Conservation (phyloP, 306 rosid genomes). For the Begonia fuchsioides region DNA sequence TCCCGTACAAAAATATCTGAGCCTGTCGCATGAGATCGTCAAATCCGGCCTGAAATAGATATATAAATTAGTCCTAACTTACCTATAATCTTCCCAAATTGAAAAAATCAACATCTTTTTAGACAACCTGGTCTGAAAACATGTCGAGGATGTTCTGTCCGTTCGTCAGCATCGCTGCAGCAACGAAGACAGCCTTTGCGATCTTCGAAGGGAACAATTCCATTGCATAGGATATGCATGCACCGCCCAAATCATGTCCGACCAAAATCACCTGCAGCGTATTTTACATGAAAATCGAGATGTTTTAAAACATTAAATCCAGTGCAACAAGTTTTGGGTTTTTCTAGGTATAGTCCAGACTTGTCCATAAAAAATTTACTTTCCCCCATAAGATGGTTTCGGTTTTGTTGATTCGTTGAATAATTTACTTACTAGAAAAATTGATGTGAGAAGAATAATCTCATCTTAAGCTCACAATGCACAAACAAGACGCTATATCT, state of each 20-base stretch:
- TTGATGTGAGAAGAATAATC: too few relatives aligned
- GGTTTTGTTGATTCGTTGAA: too few relatives aligned
- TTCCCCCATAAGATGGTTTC: too few relatives aligned
- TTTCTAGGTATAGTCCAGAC: too few relatives aligned
- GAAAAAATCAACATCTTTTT: too few relatives aligned
- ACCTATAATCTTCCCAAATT: neutral
- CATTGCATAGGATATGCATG: constrained; percentile 81
- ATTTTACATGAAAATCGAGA: too few relatives aligned
- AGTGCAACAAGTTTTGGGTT: too few relatives aligned
- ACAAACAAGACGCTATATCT: too few relatives aligned
- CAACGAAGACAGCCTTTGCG: constrained; percentile 77
- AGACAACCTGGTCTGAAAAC: constrained; percentile 72
- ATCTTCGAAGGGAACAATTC: constrained; percentile 63
- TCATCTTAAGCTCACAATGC: too few relatives aligned
- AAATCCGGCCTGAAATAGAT: constrained; percentile 51
- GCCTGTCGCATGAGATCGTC: constrained; percentile 86
- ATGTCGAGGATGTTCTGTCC: constrained; percentile 85
- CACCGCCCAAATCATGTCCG: constrained; percentile 98
- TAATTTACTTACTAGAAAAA: too few relatives aligned
- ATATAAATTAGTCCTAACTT: neutral
- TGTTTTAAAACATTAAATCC: too few relatives aligned
- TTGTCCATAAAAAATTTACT: too few relatives aligned
- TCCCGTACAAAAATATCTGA: constrained; percentile 66
- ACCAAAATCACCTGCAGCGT: constrained; percentile 66
- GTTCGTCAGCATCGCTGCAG: constrained; percentile 70